Conservation (phyloP, 2,329 filamentous ascomycete species). For the Neofusicoccum kwambonambiense region DNA sequence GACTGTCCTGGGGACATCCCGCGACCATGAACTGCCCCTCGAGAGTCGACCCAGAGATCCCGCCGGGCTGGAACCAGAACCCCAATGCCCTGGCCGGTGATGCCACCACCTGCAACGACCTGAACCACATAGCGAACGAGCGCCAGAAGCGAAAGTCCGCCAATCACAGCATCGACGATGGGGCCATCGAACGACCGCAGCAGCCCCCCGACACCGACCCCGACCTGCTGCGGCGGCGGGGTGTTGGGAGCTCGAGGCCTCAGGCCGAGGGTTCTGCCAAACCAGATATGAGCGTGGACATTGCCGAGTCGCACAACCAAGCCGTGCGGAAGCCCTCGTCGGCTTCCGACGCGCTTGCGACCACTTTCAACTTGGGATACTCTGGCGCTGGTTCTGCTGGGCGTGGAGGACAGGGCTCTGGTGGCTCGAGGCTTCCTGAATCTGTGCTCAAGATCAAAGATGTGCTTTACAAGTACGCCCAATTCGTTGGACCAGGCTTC, state of each 20-base stretch:
- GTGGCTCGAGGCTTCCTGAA: background rate
- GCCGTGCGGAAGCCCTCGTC: background rate
- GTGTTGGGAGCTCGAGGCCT: background rate
- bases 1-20: background rate
- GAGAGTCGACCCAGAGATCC: slow-evolving; percentile 55
- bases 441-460: background rate
- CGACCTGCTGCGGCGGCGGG: background rate
- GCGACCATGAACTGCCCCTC: slow-evolving; percentile 65
- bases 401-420: background rate
- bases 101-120: slow-evolving; percentile 60
- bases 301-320: background rate
- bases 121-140: slow-evolving; percentile 61
- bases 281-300: slow-evolving; percentile 1
- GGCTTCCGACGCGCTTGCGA: background rate
- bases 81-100: slow-evolving; percentile 59
- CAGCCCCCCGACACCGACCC: background rate
- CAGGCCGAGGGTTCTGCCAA: background rate
- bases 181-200: slow-evolving; percentile 21
- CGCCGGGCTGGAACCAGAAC: slow-evolving; percentile 61
- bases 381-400: background rate
- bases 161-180: slow-evolving; percentile 27
- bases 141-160: slow-evolving; percentile 49
- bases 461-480: slow-evolving; percentile 49
- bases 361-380: background rate
- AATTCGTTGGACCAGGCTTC: slow-evolving; percentile 67